These are phyloP conservation scores for Talaromyces verruculosus DNA, from an alignment of 2,329 filamentous ascomycete genomes.

Conservation along the genomic window DNA sequence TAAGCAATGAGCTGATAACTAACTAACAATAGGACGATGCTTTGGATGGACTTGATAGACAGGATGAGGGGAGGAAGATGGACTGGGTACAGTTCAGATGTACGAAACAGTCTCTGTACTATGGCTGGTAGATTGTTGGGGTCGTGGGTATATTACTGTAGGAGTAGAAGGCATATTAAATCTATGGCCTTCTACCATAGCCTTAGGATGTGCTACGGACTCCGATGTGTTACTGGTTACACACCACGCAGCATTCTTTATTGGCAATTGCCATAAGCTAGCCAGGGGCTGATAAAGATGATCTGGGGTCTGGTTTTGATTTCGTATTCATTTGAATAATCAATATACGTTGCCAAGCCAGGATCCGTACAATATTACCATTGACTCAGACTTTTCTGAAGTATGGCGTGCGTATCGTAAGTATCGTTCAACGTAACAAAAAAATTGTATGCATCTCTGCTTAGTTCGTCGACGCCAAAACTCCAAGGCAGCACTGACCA, in stretches of 20 bases:
- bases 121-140: neutral
- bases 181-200: neutral
- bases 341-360: constrained; percentile 1
- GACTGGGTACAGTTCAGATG: neutral
- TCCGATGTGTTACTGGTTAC: constrained; percentile 6
- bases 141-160: neutral
- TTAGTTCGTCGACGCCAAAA: neutral
- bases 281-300: neutral
- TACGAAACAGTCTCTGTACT: too few relatives aligned
- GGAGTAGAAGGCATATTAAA: neutral
- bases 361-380: neutral
- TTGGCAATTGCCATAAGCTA: neutral
- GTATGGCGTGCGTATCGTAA: neutral
- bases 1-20: neutral
- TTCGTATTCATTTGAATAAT: constrained; percentile 11
- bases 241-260: constrained; percentile 1
- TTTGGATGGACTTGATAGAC: neutral
- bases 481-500: neutral
- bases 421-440: neutral
- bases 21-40: neutral
- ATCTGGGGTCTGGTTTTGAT: neutral
- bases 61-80: neutral
- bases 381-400: neutral
- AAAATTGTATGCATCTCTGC: neutral
- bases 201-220: neutral